Conservation (phyloP, 2,329 filamentous ascomycete genomes). For the Arthroderma sp. region DNA sequence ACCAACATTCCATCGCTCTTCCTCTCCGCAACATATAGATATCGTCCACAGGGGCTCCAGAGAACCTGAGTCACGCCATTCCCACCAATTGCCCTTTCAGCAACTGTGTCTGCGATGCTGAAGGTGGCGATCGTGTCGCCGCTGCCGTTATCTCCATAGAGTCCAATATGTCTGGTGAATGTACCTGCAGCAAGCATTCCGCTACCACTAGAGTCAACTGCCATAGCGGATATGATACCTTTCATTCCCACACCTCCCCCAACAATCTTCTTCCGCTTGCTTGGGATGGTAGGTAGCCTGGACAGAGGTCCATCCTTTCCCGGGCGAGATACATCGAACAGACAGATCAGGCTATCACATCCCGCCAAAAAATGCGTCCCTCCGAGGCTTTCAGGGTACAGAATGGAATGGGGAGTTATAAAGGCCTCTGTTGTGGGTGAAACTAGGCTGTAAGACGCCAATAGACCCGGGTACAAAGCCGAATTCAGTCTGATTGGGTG, state of each 20-base stretch:
- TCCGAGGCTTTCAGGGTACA: constrained; percentile 36
- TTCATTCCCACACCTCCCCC: constrained; percentile 42
- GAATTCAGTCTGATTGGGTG: constrained; percentile 48
- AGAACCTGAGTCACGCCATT: constrained; percentile 44
- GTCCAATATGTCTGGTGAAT: constrained; percentile 42
- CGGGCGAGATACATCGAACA: constrained; percentile 44
- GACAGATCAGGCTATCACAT: constrained; percentile 40
- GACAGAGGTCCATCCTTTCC: constrained; percentile 36
- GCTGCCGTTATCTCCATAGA: constrained; percentile 42
- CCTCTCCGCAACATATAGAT: constrained; percentile 48
- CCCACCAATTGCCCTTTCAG: constrained; percentile 34
- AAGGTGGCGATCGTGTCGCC: constrained; percentile 44
- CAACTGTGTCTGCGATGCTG: constrained; percentile 31
- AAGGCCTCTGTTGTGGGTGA: constrained; percentile 45
- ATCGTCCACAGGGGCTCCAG: constrained; percentile 48
- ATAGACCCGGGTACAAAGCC: constrained; percentile 36
- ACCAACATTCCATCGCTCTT: constrained; percentile 44
- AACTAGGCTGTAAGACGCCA: constrained; percentile 45
- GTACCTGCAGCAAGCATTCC: constrained; percentile 47
- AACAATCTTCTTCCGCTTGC: constrained; percentile 35
- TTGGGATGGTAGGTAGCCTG: constrained; percentile 38
- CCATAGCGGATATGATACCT: constrained; percentile 44
- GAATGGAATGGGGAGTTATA: constrained; percentile 43
- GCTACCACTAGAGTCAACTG: constrained; percentile 32
- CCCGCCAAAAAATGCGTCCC: constrained; percentile 47